Percentiles rank a stretch among this genome's conserved stretches.
Evolutionary conservation across 768 basidiomycete genomes (phyloP).

Genomic region (Lentinula aciculospora): DNA sequence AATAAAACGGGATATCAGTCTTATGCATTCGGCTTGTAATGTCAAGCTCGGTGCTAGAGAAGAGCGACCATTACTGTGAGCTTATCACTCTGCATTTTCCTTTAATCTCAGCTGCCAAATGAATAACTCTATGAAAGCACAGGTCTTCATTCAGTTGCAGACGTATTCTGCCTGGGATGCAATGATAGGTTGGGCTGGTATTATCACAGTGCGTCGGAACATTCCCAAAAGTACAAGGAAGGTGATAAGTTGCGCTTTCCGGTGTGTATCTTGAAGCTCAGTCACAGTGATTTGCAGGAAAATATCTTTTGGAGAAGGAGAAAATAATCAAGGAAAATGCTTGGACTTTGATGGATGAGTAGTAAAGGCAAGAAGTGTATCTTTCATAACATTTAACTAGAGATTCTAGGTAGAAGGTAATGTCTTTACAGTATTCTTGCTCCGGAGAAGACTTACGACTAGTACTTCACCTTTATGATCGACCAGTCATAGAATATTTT

Average conservation of each 20-base stretch:
- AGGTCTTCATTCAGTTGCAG: conserved; percentile 76
- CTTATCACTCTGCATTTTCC: background rate
- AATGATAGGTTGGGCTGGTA: conserved; percentile 78
- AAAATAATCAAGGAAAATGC: conserved; percentile 77
- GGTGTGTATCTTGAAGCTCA: background rate
- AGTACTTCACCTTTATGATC: too few species aligned
- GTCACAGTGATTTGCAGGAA: conserved; percentile 41
- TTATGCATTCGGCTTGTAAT: conserved; percentile 76
- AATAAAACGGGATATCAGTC: conserved; percentile 28
- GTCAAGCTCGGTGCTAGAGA: conserved; percentile 69
- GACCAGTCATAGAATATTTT: too few species aligned
- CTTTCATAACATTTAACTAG: too few species aligned
- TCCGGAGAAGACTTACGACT: too few species aligned
- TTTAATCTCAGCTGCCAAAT: background rate
- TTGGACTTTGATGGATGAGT: conserved; percentile 55
- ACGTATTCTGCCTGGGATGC: conserved; percentile 76
- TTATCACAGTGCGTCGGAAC: conserved; percentile 74
- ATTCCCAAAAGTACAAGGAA: conserved; percentile 83
- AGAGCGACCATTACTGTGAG: conserved; percentile 68
- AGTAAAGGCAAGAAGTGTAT: background rate
- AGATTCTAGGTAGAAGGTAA: too few species aligned
- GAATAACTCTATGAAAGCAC: conserved; percentile 40
- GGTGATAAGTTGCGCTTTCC: conserved; percentile 31
- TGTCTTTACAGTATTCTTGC: too few species aligned
- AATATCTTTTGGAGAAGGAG: conserved; percentile 78